A percentile compares a stretch with the other conserved stretches of the same genome.
Conservation (phyloP, 139 green algal genomes). For the Edaphochlamys debaryana region DNA sequence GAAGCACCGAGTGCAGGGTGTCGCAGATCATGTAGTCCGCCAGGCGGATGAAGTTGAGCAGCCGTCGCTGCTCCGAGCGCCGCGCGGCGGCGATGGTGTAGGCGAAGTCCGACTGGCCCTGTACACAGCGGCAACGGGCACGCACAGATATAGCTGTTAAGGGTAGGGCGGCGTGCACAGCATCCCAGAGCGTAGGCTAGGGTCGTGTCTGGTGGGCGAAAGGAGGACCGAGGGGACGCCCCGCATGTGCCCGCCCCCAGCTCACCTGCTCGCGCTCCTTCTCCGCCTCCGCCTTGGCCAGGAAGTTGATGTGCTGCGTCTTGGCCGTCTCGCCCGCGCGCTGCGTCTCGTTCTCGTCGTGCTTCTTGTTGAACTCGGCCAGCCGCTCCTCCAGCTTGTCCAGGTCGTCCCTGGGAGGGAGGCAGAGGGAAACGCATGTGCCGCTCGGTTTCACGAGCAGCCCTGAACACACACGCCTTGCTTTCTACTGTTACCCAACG, state of each 20-base stretch:
- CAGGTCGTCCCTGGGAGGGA: slow-evolving; percentile 53
- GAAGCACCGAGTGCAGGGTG: slow-evolving; percentile 75
- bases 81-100: slow-evolving; percentile 82
- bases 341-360: slow-evolving; percentile 44
- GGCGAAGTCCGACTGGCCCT: slow-evolving; percentile 65
- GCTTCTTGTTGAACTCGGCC: slow-evolving; percentile 61
- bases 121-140: no score
- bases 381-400: slow-evolving; percentile 71
- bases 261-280: slow-evolving; percentile 64
- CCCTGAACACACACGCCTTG: no score
- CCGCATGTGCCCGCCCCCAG: no score
- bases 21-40: slow-evolving; percentile 84
- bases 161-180: no score
- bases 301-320: slow-evolving; percentile 29
- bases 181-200: no score
- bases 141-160: no score
- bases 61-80: slow-evolving; percentile 76
- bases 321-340: slow-evolving; percentile 20
- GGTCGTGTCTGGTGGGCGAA: no score
- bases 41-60: slow-evolving; percentile 82
- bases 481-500: no score
- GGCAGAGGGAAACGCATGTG: no score
- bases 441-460: no score
- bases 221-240: no score
- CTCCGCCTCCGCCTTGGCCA: slow-evolving; percentile 35